phyloP scores from a whole-genome alignment of 306 rosid genomes.

The Crotalaria pallida region DNA sequence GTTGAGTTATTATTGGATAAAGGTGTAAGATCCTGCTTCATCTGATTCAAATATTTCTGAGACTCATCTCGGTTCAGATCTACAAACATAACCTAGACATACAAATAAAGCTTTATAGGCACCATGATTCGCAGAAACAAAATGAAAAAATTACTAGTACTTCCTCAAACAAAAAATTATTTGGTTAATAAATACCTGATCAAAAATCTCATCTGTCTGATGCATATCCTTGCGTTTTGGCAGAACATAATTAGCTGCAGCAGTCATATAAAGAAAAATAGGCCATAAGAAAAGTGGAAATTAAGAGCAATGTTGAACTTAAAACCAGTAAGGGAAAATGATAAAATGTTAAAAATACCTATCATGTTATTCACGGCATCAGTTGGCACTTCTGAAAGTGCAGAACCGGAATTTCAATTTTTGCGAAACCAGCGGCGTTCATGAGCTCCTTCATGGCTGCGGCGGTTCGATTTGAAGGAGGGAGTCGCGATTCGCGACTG shows the following conservation, averaged over 20 bases:
- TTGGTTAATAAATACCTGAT: slow-evolving; percentile 32
- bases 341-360: slow-evolving; percentile 24
- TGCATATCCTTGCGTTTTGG: slow-evolving; percentile 54
- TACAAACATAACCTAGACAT: slow-evolving; percentile 46
- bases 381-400: slow-evolving; percentile 48
- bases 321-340: slow-evolving; percentile 1
- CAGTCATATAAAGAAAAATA: not conserved
- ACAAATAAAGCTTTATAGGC: not conserved
- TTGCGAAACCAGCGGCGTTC: no score
- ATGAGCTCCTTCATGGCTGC: no score
- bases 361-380: slow-evolving; percentile 49
- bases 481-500: no score
- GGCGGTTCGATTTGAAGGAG: no score
- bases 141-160: not conserved
- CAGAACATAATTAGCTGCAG: slow-evolving; percentile 47
- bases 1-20: slow-evolving; percentile 5
- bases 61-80: slow-evolving; percentile 50
- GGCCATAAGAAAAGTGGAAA: not conserved
- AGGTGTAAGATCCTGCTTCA: slow-evolving; percentile 30
- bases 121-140: slow-evolving; percentile 3
- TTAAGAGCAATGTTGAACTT: not conserved
- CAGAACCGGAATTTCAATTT: no score
- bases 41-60: slow-evolving; percentile 44
- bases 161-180: not conserved
- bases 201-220: slow-evolving; percentile 45